Percentiles rank a stretch among this genome's conserved stretches.
These are phyloP conservation scores for Simplicillium sp. DNA, from an alignment of 2,329 filamentous ascomycete species.

Conservation along the genomic window DNA sequence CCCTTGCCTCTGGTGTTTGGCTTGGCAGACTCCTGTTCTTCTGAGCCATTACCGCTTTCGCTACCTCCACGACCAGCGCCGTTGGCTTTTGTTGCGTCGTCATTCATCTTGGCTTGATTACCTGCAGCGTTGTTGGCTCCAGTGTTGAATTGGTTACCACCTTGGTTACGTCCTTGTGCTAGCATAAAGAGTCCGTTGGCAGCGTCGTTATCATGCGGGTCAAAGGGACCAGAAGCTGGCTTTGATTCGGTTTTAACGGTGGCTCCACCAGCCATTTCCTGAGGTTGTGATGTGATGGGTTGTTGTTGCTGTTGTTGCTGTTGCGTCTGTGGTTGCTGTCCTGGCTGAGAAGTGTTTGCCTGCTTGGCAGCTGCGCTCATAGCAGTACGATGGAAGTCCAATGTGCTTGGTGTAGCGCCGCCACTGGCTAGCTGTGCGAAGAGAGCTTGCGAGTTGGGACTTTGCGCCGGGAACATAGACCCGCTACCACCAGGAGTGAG, in stretches of 20 bases:
- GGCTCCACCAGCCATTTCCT: conserved; percentile 35
- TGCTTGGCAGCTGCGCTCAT: conserved; percentile 65
- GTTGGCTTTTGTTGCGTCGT: conserved; percentile 34
- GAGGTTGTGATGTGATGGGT: conserved; percentile 41
- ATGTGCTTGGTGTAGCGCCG: conserved; percentile 77
- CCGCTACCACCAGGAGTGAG: conserved; percentile 90
- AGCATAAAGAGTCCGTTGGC: conserved; percentile 91
- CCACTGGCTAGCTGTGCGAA: conserved; percentile 72
- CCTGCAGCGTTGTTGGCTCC: conserved; percentile 35
- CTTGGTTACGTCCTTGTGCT: conserved; percentile 64
- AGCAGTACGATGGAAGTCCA: conserved; percentile 92
- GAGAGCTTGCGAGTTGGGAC: conserved; percentile 75
- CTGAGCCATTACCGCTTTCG: conserved; percentile 62
- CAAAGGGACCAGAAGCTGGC: conserved; percentile 56
- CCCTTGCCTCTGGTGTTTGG: conserved; percentile 56
- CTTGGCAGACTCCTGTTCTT: conserved; percentile 62
- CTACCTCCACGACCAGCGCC: conserved; percentile 47
- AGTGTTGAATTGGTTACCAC: conserved; percentile 41
- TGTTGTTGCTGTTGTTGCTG: conserved; percentile 2
- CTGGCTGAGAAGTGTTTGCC: conserved; percentile 17
- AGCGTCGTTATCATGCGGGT: conserved; percentile 88
- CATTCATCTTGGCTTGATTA: conserved; percentile 26
- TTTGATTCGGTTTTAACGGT: conserved; percentile 38
- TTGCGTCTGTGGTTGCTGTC: no score
- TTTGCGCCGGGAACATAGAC: conserved; percentile 92